Percentiles rank a stretch among this genome's conserved stretches.
Evolutionary conservation across 208 protist species (phyloP).

Genomic region (Leishmania martiniquensis): DNA sequence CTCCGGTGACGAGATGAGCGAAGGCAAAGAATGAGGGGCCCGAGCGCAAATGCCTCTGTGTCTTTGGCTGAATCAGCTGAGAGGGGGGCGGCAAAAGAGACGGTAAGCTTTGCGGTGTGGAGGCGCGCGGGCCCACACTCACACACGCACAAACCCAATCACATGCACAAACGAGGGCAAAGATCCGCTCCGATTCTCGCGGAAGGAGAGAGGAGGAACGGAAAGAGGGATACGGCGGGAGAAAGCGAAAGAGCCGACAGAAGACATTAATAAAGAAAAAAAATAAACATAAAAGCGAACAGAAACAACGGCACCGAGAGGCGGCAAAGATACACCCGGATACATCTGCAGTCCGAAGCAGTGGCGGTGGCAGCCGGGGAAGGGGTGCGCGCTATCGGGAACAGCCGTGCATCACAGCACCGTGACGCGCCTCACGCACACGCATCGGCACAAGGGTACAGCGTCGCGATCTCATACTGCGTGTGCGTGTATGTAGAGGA

Average conservation of each 20-base stretch:
- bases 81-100: neutral
- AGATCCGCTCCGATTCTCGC: neutral
- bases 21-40: neutral
- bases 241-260: neutral
- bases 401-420: neutral
- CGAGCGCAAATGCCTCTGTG: neutral
- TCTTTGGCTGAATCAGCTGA: slow-evolving; percentile 9
- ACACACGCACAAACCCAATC: slow-evolving; percentile 6
- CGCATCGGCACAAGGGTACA: neutral
- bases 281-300: neutral
- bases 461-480: neutral
- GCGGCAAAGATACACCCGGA: neutral
- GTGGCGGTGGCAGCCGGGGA: neutral
- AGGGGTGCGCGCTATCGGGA: neutral
- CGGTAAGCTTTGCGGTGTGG: neutral
- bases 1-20: neutral
- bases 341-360: neutral
- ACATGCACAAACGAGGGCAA: neutral
- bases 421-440: neutral
- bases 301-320: neutral
- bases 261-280: neutral
- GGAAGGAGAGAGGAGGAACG: neutral
- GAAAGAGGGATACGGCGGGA: neutral
- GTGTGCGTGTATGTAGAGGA: neutral
- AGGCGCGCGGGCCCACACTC: too few relatives aligned